Percentiles rank a stretch among this genome's conserved stretches.
phyloP scores from a whole-genome alignment of 148 eudicot genomes.

The Chenopodium album region DNA sequence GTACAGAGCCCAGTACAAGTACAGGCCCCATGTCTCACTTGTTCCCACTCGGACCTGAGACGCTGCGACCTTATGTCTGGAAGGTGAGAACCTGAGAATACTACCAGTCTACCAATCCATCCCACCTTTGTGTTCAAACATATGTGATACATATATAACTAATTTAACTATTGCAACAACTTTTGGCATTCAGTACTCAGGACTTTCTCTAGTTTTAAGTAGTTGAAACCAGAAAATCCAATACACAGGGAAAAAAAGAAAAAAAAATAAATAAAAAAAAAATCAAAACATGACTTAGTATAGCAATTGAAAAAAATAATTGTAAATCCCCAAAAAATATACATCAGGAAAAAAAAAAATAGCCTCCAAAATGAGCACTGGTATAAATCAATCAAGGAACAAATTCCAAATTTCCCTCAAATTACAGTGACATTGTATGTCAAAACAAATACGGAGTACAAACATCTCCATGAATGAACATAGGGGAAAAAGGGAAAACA shows the following conservation, averaged over 20 bases:
- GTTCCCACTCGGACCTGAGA: not conserved
- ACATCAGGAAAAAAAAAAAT: not conserved
- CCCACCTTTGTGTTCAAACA: not conserved
- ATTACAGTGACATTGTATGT: conserved; percentile 6
- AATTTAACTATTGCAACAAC: not conserved
- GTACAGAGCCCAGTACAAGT: not conserved
- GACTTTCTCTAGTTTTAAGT: not conserved
- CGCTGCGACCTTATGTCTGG: not conserved
- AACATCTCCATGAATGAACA: conserved; percentile 18
- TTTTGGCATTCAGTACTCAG: not conserved
- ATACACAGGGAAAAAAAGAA: not conserved
- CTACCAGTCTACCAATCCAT: not conserved
- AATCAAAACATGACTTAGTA: too few species aligned
- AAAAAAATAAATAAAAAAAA: too few species aligned
- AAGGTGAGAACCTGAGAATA: not conserved
- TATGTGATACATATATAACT: not conserved
- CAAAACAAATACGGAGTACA: not conserved
- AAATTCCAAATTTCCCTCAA: not conserved
- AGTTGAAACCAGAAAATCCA: not conserved
- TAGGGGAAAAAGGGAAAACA: not conserved
- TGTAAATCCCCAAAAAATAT: not conserved
- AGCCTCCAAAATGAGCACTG: conserved; percentile 1
- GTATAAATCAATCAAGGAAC: conserved; percentile 15
- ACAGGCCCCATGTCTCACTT: not conserved
- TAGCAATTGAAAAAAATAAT: too few species aligned